Evolutionary conservation across 495 filamentous ascomycete species (phyloP).

Genomic region (Xylaria curta): DNA sequence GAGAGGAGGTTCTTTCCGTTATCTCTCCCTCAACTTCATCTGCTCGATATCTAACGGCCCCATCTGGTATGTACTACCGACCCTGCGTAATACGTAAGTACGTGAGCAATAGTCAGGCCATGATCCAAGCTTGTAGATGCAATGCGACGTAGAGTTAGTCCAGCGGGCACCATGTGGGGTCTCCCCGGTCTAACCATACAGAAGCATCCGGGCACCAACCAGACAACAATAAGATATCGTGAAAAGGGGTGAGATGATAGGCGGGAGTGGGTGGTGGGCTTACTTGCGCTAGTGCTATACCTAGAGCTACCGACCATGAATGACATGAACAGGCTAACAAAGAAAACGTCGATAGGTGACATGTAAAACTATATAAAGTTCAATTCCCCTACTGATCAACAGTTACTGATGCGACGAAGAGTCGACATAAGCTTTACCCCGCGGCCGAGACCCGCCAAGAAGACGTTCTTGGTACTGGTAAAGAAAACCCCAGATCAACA

Average conservation of each 20-base stretch:
- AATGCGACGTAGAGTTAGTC: neutral
- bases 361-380: neutral
- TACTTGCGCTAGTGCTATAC: too few relatives aligned
- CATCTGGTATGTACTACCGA: neutral
- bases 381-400: neutral
- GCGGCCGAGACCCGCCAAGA: neutral
- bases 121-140: neutral
- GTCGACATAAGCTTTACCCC: slow-evolving; percentile 15
- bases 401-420: neutral
- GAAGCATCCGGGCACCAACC: neutral
- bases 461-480: neutral
- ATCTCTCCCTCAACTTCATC: neutral
- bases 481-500: neutral
- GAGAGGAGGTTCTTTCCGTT: neutral
- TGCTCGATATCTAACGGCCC: neutral
- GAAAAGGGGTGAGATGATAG: neutral
- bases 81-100: neutral
- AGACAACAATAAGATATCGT: neutral
- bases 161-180: slow-evolving; percentile 2
- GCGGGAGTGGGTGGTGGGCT: too few relatives aligned
- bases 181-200: neutral
- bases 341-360: neutral
- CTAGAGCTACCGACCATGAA: neutral
- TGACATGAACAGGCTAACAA: neutral
- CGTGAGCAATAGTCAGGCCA: neutral